Base-by-base conservation (phyloP, 1,284 basidiomycete species). In the Chiua sp. region DNA sequence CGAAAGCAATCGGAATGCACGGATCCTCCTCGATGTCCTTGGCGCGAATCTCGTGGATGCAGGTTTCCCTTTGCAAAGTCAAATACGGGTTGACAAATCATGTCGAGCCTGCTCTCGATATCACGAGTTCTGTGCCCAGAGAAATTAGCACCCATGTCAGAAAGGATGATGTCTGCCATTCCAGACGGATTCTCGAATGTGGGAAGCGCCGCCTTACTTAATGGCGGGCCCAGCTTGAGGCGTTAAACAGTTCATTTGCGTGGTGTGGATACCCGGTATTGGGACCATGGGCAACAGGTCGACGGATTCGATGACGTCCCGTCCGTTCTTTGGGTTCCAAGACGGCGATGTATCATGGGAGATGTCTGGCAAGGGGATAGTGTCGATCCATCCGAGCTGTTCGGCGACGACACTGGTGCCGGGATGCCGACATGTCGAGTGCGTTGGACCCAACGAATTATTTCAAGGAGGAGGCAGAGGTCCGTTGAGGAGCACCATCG, bases 161-260 rank as follows among this genome's bases (percentile, higher is more conserved):
- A 91, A 6, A 93, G 80, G 48, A 93, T 81, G 16, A 93, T 75
- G 67, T 93, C 91, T 12, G 83, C 87, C 75, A 82, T 83, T 22
- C 80, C 81, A 15, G 77, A 76, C 0, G 72, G 69, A 63, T 79
- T 75, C 39, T 64, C 67, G 23, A 68, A 56, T 46, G 65, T 67
- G 37, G 68, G 71, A 16, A 92, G 76, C 13, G 88, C 69, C 18
- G 71, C 68, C n/a, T n/a, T n/a, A n/a, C 13, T 77, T 76, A 28
- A 95, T 79, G 33, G 77, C 68, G 7, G 61, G 63, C 47, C 81
- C 80, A 0, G 91, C 86, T 28, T 80, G 72, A 0, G 81, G 77
- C 0, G 81, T 78, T n/a, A 95, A 81, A 65, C 96, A 95, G 74
- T 96, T 87, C 58, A 85, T 87, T 68, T 88, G 83, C 23, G 96